A percentile compares a stretch with the other conserved stretches of the same genome.
Conservation (phyloP, 148 eudicot genomes). For the Spergularia marina region DNA sequence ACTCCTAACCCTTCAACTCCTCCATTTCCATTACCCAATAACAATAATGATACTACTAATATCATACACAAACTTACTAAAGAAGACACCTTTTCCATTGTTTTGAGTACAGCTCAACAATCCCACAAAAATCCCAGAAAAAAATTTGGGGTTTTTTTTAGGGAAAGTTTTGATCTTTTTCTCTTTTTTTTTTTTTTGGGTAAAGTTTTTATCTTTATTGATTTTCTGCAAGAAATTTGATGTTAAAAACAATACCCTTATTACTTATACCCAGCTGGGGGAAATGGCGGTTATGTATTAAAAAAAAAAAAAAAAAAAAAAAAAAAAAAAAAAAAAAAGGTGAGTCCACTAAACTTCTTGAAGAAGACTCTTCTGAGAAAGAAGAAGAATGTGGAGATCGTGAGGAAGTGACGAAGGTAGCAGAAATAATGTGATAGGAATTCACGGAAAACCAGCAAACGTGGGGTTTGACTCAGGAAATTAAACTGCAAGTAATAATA, state of each 20-base stretch:
- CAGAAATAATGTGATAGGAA: neutral
- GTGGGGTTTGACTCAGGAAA: no score
- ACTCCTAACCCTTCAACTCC: constrained; percentile 64
- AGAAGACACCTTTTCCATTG: constrained; percentile 5
- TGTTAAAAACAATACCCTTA: neutral
- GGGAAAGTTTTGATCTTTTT: neutral
- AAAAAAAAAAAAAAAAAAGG: neutral
- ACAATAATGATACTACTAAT: neutral
- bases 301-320: neutral
- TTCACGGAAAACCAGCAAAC: neutral
- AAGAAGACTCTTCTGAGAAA: no score
- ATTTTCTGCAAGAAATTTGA: neutral
- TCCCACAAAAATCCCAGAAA: neutral
- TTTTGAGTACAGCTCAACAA: no score
- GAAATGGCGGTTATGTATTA: neutral
- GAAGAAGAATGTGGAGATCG: constrained; percentile 10
- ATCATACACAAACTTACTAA: constrained; percentile 1
- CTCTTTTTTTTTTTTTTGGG: no score
- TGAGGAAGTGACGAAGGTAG: neutral
- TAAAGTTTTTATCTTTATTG: neutral
- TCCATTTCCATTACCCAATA: neutral
- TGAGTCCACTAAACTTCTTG: neutral
- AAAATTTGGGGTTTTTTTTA: neutral
- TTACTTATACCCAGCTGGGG: neutral
- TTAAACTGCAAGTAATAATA: no score